Evolutionary conservation across 192 early-diverging fungal genomes (phyloP).

Genomic region (Paraglomus brasilianum): DNA sequence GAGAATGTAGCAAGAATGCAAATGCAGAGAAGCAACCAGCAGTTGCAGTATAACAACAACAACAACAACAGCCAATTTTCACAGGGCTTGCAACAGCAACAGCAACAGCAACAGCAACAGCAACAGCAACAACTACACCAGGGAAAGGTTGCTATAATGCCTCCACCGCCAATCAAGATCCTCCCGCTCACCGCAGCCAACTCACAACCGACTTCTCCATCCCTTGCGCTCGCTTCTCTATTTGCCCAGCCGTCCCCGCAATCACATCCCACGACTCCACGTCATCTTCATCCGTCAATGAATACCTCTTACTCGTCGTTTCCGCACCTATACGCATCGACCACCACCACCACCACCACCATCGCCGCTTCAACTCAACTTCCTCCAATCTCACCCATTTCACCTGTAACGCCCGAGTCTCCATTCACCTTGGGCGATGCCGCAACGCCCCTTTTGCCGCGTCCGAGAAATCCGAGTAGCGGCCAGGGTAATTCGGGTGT

Average conservation of each 20-base stretch:
- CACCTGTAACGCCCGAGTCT: constrained; percentile 3
- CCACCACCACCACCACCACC: neutral
- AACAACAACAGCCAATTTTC: neutral
- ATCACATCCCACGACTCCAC: neutral
- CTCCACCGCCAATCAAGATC: constrained; percentile 20
- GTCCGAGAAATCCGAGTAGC: neutral
- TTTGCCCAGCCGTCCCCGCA: too few species aligned
- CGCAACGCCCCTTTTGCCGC: neutral
- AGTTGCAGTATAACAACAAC: neutral
- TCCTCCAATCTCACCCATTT: constrained; percentile 9
- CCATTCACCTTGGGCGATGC: neutral
- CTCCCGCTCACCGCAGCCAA: neutral
- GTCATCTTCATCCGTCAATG: neutral
- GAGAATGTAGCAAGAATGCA: neutral
- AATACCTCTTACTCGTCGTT: neutral
- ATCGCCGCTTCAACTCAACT: neutral
- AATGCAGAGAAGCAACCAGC: constrained; percentile 20
- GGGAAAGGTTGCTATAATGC: neutral
- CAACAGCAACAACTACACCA: neutral
- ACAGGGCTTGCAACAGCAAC: neutral
- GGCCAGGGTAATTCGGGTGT: neutral
- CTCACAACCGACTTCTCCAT: too few species aligned
- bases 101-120: neutral
- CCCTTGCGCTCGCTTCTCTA: too few species aligned
- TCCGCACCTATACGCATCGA: neutral